Conservation (phyloP, 1,284 basidiomycete genomes). For the Wolfiporia cocos region DNA sequence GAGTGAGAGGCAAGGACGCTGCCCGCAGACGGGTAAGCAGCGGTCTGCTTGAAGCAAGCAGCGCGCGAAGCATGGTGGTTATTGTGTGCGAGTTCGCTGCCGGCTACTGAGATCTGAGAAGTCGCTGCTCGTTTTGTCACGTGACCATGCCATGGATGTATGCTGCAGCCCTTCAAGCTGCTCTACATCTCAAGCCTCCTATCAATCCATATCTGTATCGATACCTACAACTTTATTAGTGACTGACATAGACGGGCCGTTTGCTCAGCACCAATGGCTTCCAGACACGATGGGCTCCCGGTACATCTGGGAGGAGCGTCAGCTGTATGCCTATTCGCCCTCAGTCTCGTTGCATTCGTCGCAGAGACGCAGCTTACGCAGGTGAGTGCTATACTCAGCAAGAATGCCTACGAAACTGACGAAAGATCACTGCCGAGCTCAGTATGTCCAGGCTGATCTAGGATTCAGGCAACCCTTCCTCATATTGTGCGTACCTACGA, state of each 20-base stretch:
- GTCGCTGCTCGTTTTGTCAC: too few relatives aligned
- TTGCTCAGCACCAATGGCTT: constrained; percentile 23
- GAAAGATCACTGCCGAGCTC: constrained; percentile 7
- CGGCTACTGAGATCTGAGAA: too few relatives aligned
- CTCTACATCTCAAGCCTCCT: too few relatives aligned
- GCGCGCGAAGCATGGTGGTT: constrained; percentile 53
- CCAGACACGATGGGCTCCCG: constrained; percentile 18
- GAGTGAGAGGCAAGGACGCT: constrained; percentile 29
- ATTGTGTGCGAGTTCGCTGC: too few relatives aligned
- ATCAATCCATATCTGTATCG: too few relatives aligned
- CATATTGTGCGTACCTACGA: constrained; percentile 49
- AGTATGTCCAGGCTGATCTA: constrained; percentile 73
- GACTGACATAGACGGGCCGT: too few relatives aligned
- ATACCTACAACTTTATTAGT: too few relatives aligned
- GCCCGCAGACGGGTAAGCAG: constrained; percentile 45
- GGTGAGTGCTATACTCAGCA: constrained; percentile 31
- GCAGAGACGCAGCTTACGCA: constrained; percentile 66
- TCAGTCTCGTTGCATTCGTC: constrained; percentile 58
- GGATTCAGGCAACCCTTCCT: constrained; percentile 74
- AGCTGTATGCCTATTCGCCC: constrained; percentile 45
- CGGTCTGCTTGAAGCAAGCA: constrained; percentile 57
- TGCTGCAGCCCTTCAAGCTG: too few relatives aligned
- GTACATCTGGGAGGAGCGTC: constrained; percentile 25
- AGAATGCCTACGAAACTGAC: neutral
- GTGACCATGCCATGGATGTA: too few relatives aligned